phyloP scores from a whole-genome alignment of 1,284 basidiomycete genomes.

The Mycena sp. region DNA sequence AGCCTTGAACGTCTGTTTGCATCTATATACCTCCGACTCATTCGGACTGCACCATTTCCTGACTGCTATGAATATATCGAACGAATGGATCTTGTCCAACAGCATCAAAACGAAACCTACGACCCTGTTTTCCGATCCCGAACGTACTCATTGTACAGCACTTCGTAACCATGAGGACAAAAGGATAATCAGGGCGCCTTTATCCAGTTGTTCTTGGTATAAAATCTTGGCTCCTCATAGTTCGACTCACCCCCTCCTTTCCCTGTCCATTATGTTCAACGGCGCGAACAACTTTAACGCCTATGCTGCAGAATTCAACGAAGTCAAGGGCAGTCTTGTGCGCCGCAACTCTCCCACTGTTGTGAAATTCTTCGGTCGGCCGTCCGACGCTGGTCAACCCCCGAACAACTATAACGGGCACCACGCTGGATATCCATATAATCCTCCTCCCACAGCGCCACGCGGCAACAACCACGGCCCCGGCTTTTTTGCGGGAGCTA shows the following conservation, averaged over 20 bases:
- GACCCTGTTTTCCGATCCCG: no score
- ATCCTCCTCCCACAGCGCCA: not conserved
- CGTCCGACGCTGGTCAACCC: not conserved
- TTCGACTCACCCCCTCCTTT: not conserved
- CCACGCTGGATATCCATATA: not conserved
- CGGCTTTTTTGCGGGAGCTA: not conserved
- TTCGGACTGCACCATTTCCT: no score
- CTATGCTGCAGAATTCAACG: not conserved
- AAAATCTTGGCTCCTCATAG: not conserved
- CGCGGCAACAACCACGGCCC: no score
- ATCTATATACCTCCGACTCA: no score
- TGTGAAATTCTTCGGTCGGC: not conserved
- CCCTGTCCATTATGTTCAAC: not conserved
- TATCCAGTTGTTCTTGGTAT: not conserved
- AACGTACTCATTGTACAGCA: no score
- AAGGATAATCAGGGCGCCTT: no score
- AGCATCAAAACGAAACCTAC: no score
- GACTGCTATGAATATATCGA: no score
- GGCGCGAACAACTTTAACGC: not conserved
- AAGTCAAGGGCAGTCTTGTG: not conserved
- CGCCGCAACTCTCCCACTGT: not conserved
- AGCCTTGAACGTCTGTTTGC: no score
- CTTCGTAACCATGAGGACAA: no score
- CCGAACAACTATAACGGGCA: not conserved
- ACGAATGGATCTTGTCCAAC: no score